Conservation (phyloP, 2,329 filamentous ascomycete genomes). For the Bipolaris oryzae region DNA sequence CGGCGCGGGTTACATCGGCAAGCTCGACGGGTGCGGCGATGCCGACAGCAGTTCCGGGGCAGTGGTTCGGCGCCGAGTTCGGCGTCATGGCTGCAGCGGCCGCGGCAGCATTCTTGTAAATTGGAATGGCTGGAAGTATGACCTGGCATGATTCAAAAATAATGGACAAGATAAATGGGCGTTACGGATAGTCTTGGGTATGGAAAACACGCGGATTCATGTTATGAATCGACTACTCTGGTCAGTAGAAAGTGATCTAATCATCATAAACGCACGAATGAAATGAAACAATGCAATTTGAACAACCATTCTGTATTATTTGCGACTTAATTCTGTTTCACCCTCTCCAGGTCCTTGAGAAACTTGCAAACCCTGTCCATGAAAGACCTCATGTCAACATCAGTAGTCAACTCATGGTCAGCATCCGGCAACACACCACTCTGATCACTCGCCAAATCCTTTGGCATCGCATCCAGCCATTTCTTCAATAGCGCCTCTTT, state of each 20-base stretch:
- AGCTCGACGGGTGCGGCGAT: constrained; percentile 26
- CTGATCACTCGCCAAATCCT: neutral
- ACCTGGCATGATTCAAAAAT: neutral
- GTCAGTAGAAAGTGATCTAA: neutral
- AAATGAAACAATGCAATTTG: neutral
- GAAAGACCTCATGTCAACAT: neutral
- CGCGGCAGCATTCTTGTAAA: constrained; percentile 35
- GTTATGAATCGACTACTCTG: neutral
- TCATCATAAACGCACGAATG: neutral
- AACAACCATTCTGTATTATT: neutral
- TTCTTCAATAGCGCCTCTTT: constrained; percentile 12
- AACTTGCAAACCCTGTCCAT: neutral
- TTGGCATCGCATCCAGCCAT: neutral
- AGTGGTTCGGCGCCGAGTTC: constrained; percentile 30
- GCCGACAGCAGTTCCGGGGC: constrained; percentile 27
- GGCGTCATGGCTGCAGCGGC: constrained; percentile 38
- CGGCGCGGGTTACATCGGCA: constrained; percentile 16
- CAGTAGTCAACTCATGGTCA: constrained; percentile 3
- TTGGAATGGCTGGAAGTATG: neutral
- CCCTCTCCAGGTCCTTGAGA: neutral
- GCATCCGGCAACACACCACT: neutral
- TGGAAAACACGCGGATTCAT: neutral
- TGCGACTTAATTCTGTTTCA: neutral
- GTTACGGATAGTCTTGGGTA: neutral
- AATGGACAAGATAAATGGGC: neutral